A percentile compares a stretch with the other conserved stretches of the same genome.
Evolutionary conservation across 2,329 filamentous ascomycete genomes (phyloP).

Genomic region (Blastomyces gilchristii): DNA sequence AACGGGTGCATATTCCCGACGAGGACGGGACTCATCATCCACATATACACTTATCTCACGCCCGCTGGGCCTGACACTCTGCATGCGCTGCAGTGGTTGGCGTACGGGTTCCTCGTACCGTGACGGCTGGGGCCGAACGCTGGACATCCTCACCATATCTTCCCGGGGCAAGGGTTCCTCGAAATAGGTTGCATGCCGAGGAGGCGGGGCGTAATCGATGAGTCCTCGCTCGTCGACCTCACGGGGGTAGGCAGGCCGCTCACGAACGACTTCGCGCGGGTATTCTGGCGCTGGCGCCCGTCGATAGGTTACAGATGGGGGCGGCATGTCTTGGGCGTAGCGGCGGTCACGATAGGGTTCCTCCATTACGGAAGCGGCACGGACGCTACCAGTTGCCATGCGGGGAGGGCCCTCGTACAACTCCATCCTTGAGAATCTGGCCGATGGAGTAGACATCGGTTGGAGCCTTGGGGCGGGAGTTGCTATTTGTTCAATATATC

Average conservation of each 20-base stretch:
- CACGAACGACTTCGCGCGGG: conserved; percentile 22
- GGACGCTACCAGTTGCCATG: conserved; percentile 26
- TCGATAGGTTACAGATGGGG: conserved; percentile 32
- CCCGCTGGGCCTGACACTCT: conserved; percentile 33
- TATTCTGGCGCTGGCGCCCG: conserved; percentile 28
- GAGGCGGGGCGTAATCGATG: conserved; percentile 30
- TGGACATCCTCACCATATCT: conserved; percentile 47
- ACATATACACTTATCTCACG: conserved; percentile 35
- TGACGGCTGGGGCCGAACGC: conserved; percentile 45
- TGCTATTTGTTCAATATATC: conserved; percentile 55
- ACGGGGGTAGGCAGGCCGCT: conserved; percentile 26
- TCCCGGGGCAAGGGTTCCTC: conserved; percentile 56
- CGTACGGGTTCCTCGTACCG: conserved; percentile 36
- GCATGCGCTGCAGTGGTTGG: conserved; percentile 32
- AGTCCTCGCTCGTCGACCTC: conserved; percentile 30
- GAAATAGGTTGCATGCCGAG: conserved; percentile 33
- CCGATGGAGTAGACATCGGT: conserved; percentile 16
- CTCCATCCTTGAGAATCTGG: conserved; percentile 24
- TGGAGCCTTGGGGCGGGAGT: conserved; percentile 25
- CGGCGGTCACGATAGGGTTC: conserved; percentile 32
- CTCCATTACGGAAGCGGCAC: conserved; percentile 35
- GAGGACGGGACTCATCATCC: conserved; percentile 29
- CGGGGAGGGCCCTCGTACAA: conserved; percentile 24
- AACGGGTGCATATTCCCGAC: conserved; percentile 41
- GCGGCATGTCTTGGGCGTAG: conserved; percentile 38